phyloP scores from a whole-genome alignment of 345 rosid genomes.

The Chamaenerion angustifolium region DNA sequence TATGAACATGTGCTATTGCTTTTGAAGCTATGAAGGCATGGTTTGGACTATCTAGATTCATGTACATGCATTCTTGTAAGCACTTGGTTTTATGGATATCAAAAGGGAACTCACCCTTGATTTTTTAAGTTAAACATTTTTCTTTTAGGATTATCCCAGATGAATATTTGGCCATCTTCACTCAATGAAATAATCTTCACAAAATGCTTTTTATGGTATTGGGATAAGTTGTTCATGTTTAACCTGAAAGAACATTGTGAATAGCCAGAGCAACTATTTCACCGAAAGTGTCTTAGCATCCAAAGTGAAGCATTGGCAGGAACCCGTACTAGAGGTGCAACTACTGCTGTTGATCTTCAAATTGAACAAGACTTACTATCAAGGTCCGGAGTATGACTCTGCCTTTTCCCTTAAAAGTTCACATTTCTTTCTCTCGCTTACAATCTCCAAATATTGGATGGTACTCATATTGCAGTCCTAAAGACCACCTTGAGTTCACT shows the following conservation, averaged over 20 bases:
- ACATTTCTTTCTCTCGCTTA: background rate
- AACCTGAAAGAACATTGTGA: constrained; percentile 38
- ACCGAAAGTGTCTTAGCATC: constrained; percentile 48
- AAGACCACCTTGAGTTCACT: constrained; percentile 77
- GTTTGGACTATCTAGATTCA: too few relatives aligned
- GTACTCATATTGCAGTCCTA: constrained; percentile 36
- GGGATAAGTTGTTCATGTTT: constrained; percentile 10
- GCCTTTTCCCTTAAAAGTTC: background rate
- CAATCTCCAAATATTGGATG: constrained; percentile 2
- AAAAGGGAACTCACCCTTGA: too few relatives aligned
- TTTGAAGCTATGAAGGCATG: too few relatives aligned
- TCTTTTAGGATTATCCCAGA: background rate
- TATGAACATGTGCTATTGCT: too few relatives aligned
- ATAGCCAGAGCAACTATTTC: constrained; percentile 95
- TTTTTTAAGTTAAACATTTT: too few relatives aligned
- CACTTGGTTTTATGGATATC: too few relatives aligned
- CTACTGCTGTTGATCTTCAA: constrained; percentile 49
- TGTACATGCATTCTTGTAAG: too few relatives aligned
- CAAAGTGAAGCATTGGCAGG: constrained; percentile 85
- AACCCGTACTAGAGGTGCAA: constrained; percentile 72
- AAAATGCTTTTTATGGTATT: background rate
- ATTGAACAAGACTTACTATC: constrained; percentile 65
- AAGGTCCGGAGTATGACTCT: constrained; percentile 27
- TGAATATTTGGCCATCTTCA: background rate
- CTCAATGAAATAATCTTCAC: background rate